phyloP scores from a whole-genome alignment of 257 asterid species.

The Plantago major region DNA sequence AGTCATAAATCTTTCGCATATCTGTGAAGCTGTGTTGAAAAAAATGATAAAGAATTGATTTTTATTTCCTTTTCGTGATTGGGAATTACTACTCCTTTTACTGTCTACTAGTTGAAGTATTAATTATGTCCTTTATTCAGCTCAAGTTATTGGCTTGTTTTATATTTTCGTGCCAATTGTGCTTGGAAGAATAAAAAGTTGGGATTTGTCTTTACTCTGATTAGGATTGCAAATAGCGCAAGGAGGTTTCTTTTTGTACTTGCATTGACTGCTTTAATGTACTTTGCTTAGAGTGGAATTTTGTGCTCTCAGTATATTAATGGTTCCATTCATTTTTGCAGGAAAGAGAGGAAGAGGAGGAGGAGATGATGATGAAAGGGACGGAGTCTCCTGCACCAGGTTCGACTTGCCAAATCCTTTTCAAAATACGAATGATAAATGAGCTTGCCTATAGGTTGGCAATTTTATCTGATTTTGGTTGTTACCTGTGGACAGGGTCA shows the following conservation, averaged over 20 bases:
- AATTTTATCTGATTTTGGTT: slow-evolving; percentile 33
- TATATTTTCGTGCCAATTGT: slow-evolving; percentile 3
- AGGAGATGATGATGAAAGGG: slow-evolving; percentile 50
- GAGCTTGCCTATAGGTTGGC: neutral
- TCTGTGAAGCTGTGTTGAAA: too few relatives aligned
- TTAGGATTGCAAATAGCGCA: slow-evolving; percentile 19
- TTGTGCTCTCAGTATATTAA: slow-evolving; percentile 6
- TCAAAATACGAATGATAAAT: slow-evolving; percentile 6
- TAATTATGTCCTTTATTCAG: neutral
- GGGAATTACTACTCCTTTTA: too few relatives aligned
- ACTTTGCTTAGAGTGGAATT: slow-evolving; percentile 8
- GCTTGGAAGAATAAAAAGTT: slow-evolving; percentile 24
- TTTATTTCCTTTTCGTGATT: neutral
- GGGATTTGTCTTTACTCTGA: slow-evolving; percentile 39
- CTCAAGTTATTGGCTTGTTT: neutral
- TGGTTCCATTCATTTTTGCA: slow-evolving; percentile 7
- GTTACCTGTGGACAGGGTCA: slow-evolving; percentile 68
- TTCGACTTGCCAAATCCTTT: slow-evolving; percentile 30
- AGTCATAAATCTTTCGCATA: neutral
- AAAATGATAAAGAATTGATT: too few relatives aligned
- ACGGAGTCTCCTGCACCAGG: slow-evolving; percentile 58
- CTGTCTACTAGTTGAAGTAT: neutral
- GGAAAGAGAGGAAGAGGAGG: neutral
- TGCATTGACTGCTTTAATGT: slow-evolving; percentile 21
- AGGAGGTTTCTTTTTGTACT: slow-evolving; percentile 12